phyloP scores from a whole-genome alignment of 1,284 basidiomycete species.

The Leccinum pachyderme region DNA sequence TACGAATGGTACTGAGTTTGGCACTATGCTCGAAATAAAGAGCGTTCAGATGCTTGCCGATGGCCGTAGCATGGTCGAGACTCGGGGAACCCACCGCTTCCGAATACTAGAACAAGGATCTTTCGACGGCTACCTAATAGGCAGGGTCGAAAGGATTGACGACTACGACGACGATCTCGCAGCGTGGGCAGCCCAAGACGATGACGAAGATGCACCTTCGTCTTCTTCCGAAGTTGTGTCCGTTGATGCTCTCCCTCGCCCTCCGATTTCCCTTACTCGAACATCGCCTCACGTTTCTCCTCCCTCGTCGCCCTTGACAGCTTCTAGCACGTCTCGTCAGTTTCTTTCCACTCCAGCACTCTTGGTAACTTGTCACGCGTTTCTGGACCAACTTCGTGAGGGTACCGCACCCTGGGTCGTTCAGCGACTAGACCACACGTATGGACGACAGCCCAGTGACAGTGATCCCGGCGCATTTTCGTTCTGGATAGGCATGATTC shows the following conservation, averaged over 20 bases:
- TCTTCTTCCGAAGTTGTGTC: constrained; percentile 11
- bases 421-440: constrained; percentile 77
- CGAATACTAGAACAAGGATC: constrained; percentile 78
- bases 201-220: constrained; percentile 5
- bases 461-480: constrained; percentile 68
- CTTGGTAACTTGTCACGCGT: constrained; percentile 73
- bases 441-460: constrained; percentile 70
- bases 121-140: constrained; percentile 89
- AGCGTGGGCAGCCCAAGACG: constrained; percentile 28
- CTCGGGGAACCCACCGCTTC: constrained; percentile 83
- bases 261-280: constrained; percentile 15
- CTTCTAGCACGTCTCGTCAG: constrained; percentile 17
- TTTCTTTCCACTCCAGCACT: constrained; percentile 64
- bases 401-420: constrained; percentile 91
- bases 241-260: constrained; percentile 12
- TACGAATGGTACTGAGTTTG: constrained; percentile 67
- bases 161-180: constrained; percentile 47
- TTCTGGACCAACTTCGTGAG: constrained; percentile 76
- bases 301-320: constrained; percentile 4
- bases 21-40: constrained; percentile 90
- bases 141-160: constrained; percentile 68
- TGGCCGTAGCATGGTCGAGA: constrained; percentile 88
- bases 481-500: constrained; percentile 89
- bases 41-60: constrained; percentile 87
- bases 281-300: constrained; percentile 13